A percentile compares a stretch with the other conserved stretches of the same genome.
Conservation (phyloP, 2,329 filamentous ascomycete genomes). For the Clonostachys chloroleuca region DNA sequence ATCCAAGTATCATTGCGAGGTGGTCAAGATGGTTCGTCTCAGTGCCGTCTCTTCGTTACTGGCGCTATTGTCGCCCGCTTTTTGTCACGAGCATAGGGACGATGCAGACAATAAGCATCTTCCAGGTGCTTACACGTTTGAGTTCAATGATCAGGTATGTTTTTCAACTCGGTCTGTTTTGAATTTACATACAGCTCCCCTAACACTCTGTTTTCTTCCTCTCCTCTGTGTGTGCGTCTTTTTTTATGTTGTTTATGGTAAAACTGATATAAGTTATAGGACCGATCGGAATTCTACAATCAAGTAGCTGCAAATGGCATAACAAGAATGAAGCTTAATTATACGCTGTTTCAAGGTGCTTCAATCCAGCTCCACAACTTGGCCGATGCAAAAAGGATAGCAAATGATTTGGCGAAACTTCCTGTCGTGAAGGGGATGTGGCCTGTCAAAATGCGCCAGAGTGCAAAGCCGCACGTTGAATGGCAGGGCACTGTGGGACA, state of each 20-base stretch:
- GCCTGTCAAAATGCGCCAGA: constrained; percentile 37
- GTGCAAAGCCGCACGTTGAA: constrained; percentile 39
- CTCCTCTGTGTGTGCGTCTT: background rate
- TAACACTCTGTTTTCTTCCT: background rate
- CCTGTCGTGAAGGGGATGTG: constrained; percentile 24
- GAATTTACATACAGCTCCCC: too few relatives aligned
- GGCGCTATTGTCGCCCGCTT: too few relatives aligned
- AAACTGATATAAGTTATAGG: constrained; percentile 23
- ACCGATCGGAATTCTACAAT: constrained; percentile 30
- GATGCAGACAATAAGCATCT: too few relatives aligned
- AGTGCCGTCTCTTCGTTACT: too few relatives aligned
- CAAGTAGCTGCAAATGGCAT: constrained; percentile 30
- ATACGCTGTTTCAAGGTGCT: constrained; percentile 38
- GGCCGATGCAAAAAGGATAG: constrained; percentile 21
- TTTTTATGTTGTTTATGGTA: background rate
- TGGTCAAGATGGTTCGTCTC: too few relatives aligned
- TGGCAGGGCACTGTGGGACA: constrained; percentile 27
- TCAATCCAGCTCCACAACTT: constrained; percentile 38
- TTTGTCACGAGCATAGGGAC: too few relatives aligned
- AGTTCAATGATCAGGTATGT: constrained; percentile 41
- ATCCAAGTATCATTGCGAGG: too few relatives aligned
- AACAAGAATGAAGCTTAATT: constrained; percentile 34
- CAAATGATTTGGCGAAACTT: background rate
- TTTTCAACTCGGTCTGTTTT: too few relatives aligned
- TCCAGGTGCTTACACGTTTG: constrained; percentile 12